Conservation (phyloP, 2,329 filamentous ascomycete species). For the Passalora sequoiae region DNA sequence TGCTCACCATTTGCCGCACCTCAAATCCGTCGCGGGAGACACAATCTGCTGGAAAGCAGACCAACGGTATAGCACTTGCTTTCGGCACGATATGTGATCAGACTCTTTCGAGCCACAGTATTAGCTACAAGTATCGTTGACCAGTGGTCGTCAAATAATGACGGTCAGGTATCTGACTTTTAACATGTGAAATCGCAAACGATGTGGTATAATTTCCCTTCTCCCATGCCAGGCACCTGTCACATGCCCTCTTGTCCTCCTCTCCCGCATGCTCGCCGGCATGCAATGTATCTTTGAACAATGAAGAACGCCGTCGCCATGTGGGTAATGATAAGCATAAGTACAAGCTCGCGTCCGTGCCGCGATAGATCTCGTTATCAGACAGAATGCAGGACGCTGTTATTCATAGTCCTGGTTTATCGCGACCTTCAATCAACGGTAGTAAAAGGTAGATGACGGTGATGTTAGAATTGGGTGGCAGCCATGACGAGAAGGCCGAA, state of each 20-base stretch:
- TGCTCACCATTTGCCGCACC: too few species aligned
- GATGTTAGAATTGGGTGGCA: neutral
- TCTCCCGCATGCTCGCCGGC: constrained; percentile 6
- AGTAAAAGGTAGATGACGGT: neutral
- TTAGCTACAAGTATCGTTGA: neutral
- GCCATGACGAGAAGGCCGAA: too few species aligned
- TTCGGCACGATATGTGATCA: neutral
- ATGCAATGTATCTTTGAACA: neutral
- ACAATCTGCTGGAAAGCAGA: neutral
- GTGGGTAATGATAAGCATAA: constrained; percentile 3
- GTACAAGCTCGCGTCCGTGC: neutral
- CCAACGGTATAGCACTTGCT: neutral
- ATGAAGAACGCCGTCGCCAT: constrained; percentile 11
- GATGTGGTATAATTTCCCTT: too few species aligned
- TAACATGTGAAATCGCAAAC: too few species aligned
- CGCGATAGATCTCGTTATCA: neutral
- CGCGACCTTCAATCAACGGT: too few species aligned
- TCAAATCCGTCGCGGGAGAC: too few species aligned
- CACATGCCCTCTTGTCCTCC: too few species aligned
- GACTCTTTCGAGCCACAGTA: neutral
- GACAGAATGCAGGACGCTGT: constrained; percentile 1
- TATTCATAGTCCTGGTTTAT: constrained; percentile 1
- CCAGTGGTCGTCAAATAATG: neutral
- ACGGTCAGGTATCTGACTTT: neutral
- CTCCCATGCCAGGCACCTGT: too few species aligned